These are phyloP conservation scores for Boletus sensibilis DNA, from an alignment of 768 basidiomycete species.

Conservation along the genomic window DNA sequence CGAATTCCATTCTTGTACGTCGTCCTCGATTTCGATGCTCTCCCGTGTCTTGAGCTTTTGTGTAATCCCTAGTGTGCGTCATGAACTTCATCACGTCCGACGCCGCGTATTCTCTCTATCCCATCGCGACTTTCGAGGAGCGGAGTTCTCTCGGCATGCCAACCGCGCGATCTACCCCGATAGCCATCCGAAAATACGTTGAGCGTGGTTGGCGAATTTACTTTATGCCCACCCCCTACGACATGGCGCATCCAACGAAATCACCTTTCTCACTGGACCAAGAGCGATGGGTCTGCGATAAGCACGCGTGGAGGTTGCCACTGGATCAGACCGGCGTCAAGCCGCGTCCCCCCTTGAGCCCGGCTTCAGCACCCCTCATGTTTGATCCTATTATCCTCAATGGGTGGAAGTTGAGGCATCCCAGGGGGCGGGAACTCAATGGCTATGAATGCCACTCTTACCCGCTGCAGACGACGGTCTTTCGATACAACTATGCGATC, in stretches of 20 bases:
- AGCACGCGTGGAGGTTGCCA: slow-evolving; percentile 30
- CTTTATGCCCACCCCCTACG: background rate
- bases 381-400: slow-evolving; percentile 19
- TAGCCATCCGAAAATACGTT: slow-evolving; percentile 35
- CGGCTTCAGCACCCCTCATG: slow-evolving; percentile 8
- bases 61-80: slow-evolving; percentile 6
- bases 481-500: slow-evolving; percentile 28
- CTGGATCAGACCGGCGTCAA: slow-evolving; percentile 23
- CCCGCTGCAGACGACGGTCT: slow-evolving; percentile 16
- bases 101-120: slow-evolving; percentile 42
- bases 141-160: slow-evolving; percentile 25
- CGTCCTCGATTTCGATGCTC: background rate
- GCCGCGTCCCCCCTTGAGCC: slow-evolving; percentile 11
- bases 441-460: background rate
- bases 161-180: background rate
- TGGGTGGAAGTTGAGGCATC: slow-evolving; percentile 14
- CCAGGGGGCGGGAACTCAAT: fast-evolving
- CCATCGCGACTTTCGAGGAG: slow-evolving; percentile 39
- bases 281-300: slow-evolving; percentile 35
- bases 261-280: slow-evolving; percentile 20
- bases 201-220: slow-evolving; percentile 34
- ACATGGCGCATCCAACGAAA: background rate
- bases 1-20: slow-evolving; percentile 48
- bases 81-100: slow-evolving; percentile 43
- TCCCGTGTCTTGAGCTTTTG: slow-evolving; percentile 13